Evolutionary conservation across 2,329 filamentous ascomycete genomes (phyloP).

Genomic region (Sphaerulina musiva): DNA sequence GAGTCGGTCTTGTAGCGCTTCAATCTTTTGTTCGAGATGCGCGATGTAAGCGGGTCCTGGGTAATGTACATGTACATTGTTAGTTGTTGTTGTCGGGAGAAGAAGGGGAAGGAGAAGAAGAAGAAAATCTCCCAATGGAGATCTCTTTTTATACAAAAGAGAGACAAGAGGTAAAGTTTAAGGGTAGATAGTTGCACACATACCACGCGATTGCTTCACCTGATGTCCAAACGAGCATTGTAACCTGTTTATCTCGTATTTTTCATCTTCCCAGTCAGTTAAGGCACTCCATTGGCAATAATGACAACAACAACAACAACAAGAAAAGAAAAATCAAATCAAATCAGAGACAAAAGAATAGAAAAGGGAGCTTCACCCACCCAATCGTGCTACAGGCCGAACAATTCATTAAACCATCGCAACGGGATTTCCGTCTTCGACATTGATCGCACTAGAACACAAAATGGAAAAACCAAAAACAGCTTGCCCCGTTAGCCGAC

Average conservation of each 20-base stretch:
- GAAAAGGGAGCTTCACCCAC: not conserved
- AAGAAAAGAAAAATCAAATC: no score
- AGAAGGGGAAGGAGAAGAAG: not conserved
- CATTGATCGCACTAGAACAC: slow-evolving; percentile 22
- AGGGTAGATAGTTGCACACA: no score
- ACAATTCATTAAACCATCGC: slow-evolving; percentile 18
- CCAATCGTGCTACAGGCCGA: slow-evolving; percentile 16
- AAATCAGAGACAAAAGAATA: not conserved
- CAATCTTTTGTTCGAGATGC: slow-evolving; percentile 19
- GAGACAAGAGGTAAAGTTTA: no score
- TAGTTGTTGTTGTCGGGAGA: not conserved
- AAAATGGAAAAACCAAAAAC: no score
- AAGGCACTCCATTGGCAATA: not conserved
- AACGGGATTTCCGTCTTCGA: slow-evolving; percentile 17
- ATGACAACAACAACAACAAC: no score
- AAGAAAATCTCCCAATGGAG: no score
- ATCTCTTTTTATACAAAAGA: no score
- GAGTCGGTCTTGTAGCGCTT: slow-evolving; percentile 15
- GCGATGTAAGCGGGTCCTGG: slow-evolving; percentile 19
- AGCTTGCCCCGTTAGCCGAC: no score
- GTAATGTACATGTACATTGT: no score
- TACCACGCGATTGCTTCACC: slow-evolving; percentile 19
- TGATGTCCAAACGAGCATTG: slow-evolving; percentile 20
- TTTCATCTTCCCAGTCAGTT: not conserved
- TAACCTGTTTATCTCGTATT: slow-evolving; percentile 2